phyloP scores from a whole-genome alignment of 2,329 filamentous ascomycete species.

The Aspergillus sp. region DNA sequence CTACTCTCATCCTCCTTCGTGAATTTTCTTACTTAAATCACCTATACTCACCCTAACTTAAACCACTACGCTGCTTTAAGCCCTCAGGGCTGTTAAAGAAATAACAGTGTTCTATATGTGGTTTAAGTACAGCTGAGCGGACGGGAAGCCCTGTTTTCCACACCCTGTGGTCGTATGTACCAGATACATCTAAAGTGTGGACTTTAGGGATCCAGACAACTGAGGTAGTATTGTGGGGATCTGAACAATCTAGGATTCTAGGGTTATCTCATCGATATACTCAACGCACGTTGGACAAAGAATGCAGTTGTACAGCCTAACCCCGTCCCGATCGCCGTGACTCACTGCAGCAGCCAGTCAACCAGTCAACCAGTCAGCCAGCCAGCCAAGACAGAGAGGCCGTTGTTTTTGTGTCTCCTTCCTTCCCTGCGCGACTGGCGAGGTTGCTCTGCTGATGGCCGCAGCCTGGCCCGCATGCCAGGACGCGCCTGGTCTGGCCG shows the following conservation, averaged over 20 bases:
- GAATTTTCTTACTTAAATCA: no score
- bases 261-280: neutral
- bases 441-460: neutral
- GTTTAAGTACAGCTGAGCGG: no score
- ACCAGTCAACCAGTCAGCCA: no score
- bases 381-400: neutral
- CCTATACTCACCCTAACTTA: no score
- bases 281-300: slow-evolving; percentile 3
- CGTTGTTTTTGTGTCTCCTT: slow-evolving; percentile 1
- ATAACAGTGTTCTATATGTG: no score
- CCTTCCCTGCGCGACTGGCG: neutral
- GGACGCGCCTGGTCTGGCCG: neutral
- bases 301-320: neutral
- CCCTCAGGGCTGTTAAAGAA: no score
- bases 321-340: neutral
- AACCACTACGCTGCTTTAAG: no score
- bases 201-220: neutral
- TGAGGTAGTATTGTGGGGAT: neutral
- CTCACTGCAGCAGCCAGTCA: neutral
- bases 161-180: no score
- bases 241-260: neutral
- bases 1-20: no score
- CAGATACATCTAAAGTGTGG: no score
- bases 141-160: no score
- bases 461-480: neutral